Evolutionary conservation across 129 eudicot species (phyloP).

Genomic region (Helianthus annuus): DNA sequence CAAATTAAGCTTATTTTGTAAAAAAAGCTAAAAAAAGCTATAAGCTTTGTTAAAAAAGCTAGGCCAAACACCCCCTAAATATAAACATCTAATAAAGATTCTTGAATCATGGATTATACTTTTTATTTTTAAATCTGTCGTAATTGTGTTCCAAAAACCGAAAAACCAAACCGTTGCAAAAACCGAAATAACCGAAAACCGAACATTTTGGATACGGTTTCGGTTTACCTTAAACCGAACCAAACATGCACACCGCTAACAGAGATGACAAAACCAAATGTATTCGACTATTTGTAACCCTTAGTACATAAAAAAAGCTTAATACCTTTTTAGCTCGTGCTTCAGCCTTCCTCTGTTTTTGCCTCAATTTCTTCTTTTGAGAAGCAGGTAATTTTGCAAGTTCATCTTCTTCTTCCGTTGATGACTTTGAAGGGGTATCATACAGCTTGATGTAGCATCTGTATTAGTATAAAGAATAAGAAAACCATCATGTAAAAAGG

Average conservation of each 20-base stretch:
- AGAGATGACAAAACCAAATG: not conserved
- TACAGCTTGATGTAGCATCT: constrained; percentile 92
- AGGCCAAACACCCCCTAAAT: no score
- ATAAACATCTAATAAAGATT: no score
- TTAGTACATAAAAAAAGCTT: not conserved
- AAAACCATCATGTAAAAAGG: constrained; percentile 9
- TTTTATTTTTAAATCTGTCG: no score
- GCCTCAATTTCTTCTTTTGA: constrained; percentile 92
- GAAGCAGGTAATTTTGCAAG: constrained; percentile 75
- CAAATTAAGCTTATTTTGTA: no score
- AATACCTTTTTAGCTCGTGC: constrained; percentile 93
- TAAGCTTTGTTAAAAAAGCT: no score
- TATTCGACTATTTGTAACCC: not conserved
- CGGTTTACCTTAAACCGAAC: no score
- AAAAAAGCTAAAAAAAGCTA: no score
- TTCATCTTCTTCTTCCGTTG: constrained; percentile 86
- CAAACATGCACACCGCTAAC: not conserved
- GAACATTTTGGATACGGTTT: no score
- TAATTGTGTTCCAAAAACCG: no score
- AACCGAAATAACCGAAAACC: no score
- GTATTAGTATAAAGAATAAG: constrained; percentile 25
- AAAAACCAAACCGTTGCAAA: no score
- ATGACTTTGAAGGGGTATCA: constrained; percentile 89
- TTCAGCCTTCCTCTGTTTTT: constrained; percentile 91
- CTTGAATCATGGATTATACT: no score